Percentiles rank a stretch among this genome's conserved stretches.
phyloP scores from a whole-genome alignment of 805 yeast genomes.

The Komagataella mondaviorum region DNA sequence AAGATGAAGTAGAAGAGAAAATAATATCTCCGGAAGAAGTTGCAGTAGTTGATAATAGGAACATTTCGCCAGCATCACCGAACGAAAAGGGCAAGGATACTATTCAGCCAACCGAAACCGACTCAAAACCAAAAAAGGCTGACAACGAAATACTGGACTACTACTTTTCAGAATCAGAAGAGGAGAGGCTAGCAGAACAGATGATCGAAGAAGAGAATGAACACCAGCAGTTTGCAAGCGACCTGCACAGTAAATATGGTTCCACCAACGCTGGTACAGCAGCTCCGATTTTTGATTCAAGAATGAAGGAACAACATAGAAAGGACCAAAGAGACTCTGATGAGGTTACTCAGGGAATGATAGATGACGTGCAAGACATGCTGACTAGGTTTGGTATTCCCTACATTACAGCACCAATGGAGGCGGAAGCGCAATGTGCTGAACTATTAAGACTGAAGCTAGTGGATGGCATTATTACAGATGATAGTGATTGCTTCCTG shows the following conservation, averaged over 20 bases:
- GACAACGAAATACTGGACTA: constrained; percentile 24
- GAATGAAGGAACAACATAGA: constrained; percentile 34
- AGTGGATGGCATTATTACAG: constrained; percentile 93
- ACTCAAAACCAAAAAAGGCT: not conserved
- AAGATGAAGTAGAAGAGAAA: constrained; percentile 8
- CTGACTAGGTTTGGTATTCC: constrained; percentile 87
- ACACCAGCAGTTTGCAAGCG: constrained; percentile 45
- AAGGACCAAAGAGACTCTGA: constrained; percentile 80
- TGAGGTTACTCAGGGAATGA: constrained; percentile 78
- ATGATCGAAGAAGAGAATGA: constrained; percentile 61
- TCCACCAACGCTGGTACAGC: constrained; percentile 13
- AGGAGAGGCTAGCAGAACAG: constrained; percentile 47
- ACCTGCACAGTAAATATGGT: constrained; percentile 13
- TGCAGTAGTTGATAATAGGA: constrained; percentile 3
- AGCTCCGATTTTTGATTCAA: constrained; percentile 6
- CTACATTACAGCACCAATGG: constrained; percentile 92
- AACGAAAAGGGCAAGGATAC: not conserved
- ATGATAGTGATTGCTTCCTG: constrained; percentile 91
- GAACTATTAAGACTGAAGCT: constrained; percentile 50
- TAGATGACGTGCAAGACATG: constrained; percentile 81
- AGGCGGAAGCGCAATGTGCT: constrained; percentile 98
- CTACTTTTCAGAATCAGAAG: constrained; percentile 70
- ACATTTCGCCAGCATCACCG: not conserved
- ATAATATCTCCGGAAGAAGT: constrained; percentile 4
- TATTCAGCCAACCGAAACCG: not conserved